Base-by-base conservation (phyloP, 345 rosid genomes). In the Eucalyptus grandis region DNA sequence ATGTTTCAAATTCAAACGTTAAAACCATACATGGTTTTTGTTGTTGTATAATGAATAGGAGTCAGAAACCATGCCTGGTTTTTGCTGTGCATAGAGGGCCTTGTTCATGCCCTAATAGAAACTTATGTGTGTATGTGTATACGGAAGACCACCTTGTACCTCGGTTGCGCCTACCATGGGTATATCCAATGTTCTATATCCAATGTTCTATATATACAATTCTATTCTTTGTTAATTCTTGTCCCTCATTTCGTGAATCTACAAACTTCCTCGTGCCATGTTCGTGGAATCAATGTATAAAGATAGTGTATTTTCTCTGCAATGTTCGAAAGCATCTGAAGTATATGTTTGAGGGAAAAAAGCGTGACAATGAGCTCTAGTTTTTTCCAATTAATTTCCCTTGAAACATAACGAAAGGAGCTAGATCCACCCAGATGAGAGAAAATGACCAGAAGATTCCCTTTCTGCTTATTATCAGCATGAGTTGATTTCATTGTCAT, bases 21-120 rank as follows among this genome's bases (percentile, higher is more conserved):
- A 80, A 88, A 88, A 88, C 86, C 89, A 88, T 88, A 86, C 80
- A 81, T 81, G 89, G 89, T 81, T 88, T 88, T 88, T 81, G 34
- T 37, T 53, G 89, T 62, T 19, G 30, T 37, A 54, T 49, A n/a
- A 27, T 81, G 17, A 47, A 53, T 51, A 86, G 40, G 44, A 51
- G 44, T 86, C 69, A 85, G 60, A 80, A 88, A 53, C 89, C 89
- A 81, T 81, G 86, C 87, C 83, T 88, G 89, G 89, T 88, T 88
- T 88, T 37, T 88, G 9, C 89, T 53, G 53, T 37, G 31, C 44
- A 46, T 49, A 77, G 83, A 77, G 47, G 47, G 15, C 85, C 85
- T 77, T 37, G 85, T 21, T 40, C 83, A 21, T 77, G 9, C 83
- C 83, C 83, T 19, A 37, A 40, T 77, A 40, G 85, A 40, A 77